phyloP scores from a whole-genome alignment of 495 filamentous ascomycete genomes.

The Penicillium coffeae region DNA sequence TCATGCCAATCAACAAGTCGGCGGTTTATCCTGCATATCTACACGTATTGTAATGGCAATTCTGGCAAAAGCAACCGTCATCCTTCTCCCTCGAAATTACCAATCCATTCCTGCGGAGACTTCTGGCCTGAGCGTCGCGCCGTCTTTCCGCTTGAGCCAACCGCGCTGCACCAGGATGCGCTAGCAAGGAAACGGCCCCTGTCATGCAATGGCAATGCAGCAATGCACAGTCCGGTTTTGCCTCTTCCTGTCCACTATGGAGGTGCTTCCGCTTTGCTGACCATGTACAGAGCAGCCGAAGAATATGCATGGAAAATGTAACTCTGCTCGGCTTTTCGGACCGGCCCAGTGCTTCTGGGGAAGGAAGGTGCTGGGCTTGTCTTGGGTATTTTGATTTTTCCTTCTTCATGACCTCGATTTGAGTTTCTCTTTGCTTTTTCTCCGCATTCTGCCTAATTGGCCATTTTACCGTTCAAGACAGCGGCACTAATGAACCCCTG shows the following conservation, averaged over 20 bases:
- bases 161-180: constrained; percentile 12
- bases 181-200: constrained; percentile 11
- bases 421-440: not conserved
- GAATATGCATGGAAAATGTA: constrained; percentile 47
- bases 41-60: too few species aligned
- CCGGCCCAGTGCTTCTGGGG: not conserved
- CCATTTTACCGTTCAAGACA: too few species aligned
- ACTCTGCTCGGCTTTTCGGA: constrained; percentile 12
- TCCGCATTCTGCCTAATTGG: too few species aligned
- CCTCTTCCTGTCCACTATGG: too few species aligned
- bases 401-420: not conserved
- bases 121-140: constrained; percentile 3
- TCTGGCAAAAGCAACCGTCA: not conserved
- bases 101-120: not conserved
- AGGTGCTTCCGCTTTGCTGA: too few species aligned
- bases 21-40: too few species aligned
- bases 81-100: not conserved
- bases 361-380: not conserved
- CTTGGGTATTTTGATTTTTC: not conserved
- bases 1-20: too few species aligned
- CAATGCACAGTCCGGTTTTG: not conserved
- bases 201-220: constrained; percentile 11
- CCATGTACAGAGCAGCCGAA: constrained; percentile 32
- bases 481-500: too few species aligned
- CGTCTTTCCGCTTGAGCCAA: constrained; percentile 4